Base-by-base conservation (phyloP, 2,329 filamentous ascomycete species). In the Colletotrichum destructivum region DNA sequence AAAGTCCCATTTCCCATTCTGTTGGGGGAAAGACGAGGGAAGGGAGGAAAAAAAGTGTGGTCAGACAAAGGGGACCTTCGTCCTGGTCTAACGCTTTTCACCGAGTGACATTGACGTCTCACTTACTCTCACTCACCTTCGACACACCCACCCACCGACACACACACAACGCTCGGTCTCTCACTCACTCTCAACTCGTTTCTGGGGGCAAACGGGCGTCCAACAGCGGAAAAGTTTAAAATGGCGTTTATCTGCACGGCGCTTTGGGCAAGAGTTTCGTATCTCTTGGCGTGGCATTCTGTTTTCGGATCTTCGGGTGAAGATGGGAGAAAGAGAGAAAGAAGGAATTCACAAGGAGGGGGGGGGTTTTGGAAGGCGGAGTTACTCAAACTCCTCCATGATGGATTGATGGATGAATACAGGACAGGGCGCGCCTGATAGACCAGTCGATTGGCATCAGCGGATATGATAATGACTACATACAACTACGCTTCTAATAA, bases 191-290 rank as follows among this genome's bases (percentile, higher is more conserved):
- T 42, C 49, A 35, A 21, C 49, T 55, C 26, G 11, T 26, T 18
- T n/a, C 23, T 15, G 46, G 59, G 59, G 46, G 21, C 15, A 47
- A 38, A 31, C 59, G 40, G 65, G 46, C 59, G 47, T 52, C 42
- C 15, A 59, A 9, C 23, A 31, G 60, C 55, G 55, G 12, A 72
- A 72, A 72, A 56, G 60, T 69, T 31, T 56, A 59, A 72, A 62
- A 62, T 51, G 65, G 61, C n/a, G 61, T 63, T 21, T 64, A 4
- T 60, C 47, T 42, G 66, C 46, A 46, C 40, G 59, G 69, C 66
- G 69, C 65, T 72, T 72, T 72, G 69, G 69, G 69, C 69, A 63
- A 49, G 47, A 60, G 54, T 63, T 61, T 69, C 40, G 59, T 31
- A 44, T 64, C 52, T 71, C 54, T 60, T 60, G 65, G 54, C 54